Conservation (phyloP, 164 flowering plant genomes). For the Stephania cephalantha region DNA sequence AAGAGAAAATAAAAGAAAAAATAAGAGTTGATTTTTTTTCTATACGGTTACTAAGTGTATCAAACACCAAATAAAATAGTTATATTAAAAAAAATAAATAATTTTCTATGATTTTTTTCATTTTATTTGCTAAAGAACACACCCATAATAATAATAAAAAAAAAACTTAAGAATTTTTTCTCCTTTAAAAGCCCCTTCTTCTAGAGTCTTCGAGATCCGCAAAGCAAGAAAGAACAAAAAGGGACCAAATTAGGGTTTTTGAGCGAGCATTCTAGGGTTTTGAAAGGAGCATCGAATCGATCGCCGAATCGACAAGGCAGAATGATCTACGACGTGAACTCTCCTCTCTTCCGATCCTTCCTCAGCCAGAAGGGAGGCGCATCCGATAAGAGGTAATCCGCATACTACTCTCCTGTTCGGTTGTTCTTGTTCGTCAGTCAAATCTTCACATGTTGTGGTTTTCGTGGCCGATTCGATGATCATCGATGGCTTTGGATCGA, state of each 20-base stretch:
- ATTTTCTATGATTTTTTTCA: no score
- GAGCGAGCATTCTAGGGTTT: not conserved
- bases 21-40: no score
- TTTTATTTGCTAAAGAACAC: no score
- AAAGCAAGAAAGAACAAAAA: no score
- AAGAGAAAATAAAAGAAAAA: no score
- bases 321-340: constrained; percentile 1
- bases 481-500: no score
- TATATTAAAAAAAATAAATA: no score
- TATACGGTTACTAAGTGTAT: no score
- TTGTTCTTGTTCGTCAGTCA: not conserved
- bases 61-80: no score
- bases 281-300: not conserved
- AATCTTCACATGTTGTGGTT: not conserved
- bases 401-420: not conserved
- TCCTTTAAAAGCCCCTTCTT: no score
- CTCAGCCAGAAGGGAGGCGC: constrained; percentile 2
- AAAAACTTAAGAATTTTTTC: no score
- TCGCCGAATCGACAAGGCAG: not conserved
- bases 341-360: constrained; percentile 2
- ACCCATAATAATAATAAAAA: no score
- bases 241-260: not conserved
- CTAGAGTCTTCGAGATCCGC: not conserved
- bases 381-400: not conserved
- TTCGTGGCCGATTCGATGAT: not conserved